phyloP scores from a whole-genome alignment of 2,329 filamentous ascomycete species.

The Diplodia seriata region DNA sequence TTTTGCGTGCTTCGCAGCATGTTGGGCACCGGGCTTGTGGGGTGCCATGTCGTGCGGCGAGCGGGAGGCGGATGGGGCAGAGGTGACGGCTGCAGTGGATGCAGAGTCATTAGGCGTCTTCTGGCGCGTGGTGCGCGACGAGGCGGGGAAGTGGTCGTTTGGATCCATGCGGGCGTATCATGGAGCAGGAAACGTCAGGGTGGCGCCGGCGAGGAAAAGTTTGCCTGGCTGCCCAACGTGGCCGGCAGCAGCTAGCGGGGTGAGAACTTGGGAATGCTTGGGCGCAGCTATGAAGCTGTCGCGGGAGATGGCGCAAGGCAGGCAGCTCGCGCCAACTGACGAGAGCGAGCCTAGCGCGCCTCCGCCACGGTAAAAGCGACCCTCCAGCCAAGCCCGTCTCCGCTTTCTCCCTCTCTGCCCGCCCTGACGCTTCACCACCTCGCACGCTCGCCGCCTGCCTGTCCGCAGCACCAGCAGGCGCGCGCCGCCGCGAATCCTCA shows the following conservation, averaged over 20 bases:
- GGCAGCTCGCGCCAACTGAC: background rate
- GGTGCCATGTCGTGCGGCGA: slow-evolving; percentile 26
- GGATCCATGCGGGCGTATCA: slow-evolving; percentile 32
- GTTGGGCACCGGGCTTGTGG: slow-evolving; percentile 17
- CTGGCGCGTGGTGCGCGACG: slow-evolving; percentile 32
- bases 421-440: slow-evolving; percentile 4
- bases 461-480: background rate
- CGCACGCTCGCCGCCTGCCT: background rate
- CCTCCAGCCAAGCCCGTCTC: slow-evolving; percentile 15
- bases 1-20: slow-evolving; percentile 16
- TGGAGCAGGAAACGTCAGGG: slow-evolving; percentile 12
- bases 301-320: slow-evolving; percentile 6
- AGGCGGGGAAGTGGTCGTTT: slow-evolving; percentile 29
- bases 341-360: background rate
- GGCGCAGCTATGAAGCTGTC: slow-evolving; percentile 16
- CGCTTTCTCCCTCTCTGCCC: slow-evolving; percentile 3
- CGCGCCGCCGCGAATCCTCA: slow-evolving; percentile 4
- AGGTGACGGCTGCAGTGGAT: slow-evolving; percentile 10
- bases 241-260: slow-evolving; percentile 9
- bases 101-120: slow-evolving; percentile 31
- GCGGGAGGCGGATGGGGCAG: slow-evolving; percentile 12
- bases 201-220: slow-evolving; percentile 22
- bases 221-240: slow-evolving; percentile 17
- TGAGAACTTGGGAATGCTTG: slow-evolving; percentile 4
- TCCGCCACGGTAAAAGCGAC: too few species aligned